These are phyloP conservation scores for Scedosporium apiospermum DNA, from an alignment of 2,329 filamentous ascomycete species.

Conservation along the genomic window DNA sequence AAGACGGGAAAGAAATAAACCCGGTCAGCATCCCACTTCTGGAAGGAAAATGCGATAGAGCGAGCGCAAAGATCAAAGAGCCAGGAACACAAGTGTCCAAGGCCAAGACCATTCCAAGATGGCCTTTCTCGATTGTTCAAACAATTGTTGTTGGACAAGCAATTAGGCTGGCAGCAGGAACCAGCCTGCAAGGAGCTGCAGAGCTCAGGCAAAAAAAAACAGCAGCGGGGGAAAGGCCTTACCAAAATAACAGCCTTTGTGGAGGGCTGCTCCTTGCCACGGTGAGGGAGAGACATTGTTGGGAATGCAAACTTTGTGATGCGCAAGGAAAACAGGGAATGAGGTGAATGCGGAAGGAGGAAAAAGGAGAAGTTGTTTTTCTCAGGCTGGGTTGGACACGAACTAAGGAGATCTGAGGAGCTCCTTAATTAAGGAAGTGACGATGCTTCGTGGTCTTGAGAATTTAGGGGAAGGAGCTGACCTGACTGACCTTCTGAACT, in stretches of 20 bases:
- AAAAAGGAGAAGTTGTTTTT: neutral
- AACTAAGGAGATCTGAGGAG: neutral
- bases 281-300: constrained; percentile 44
- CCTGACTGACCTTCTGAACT: too few species aligned
- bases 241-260: constrained; percentile 96
- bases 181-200: constrained; percentile 10
- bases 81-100: neutral
- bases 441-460: neutral
- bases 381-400: neutral
- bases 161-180: too few species aligned
- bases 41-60: too few species aligned
- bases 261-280: constrained; percentile 42
- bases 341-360: constrained; percentile 3
- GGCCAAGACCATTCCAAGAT: neutral
- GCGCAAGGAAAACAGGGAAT: neutral
- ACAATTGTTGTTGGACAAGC: too few species aligned
- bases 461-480: too few species aligned
- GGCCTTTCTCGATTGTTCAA: too few species aligned
- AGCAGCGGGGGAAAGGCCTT: constrained; percentile 15
- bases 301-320: neutral
- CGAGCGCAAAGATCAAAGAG: too few species aligned
- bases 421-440: neutral
- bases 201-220: constrained; percentile 2
- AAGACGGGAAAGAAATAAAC: constrained; percentile 7
- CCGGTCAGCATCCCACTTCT: constrained; percentile 16